Conservation (phyloP, 169 alveolate genomes). For the Eimeria zaria region DNA sequence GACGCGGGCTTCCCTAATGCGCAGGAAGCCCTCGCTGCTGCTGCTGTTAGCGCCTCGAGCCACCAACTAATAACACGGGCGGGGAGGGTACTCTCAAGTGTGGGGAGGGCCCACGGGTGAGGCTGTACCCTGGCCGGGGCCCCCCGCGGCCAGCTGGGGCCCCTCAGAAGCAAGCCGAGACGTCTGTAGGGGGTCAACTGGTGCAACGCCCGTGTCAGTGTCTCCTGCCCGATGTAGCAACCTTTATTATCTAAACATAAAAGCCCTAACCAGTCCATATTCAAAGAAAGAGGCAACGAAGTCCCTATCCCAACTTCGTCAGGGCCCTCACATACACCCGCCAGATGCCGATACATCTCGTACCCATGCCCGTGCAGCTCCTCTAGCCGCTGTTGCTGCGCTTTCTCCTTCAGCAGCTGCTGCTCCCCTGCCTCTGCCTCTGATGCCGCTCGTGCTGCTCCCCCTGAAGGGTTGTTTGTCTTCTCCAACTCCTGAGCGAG, state of each 20-base stretch:
- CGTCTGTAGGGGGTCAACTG: conserved; percentile 61
- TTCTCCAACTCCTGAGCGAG: background rate
- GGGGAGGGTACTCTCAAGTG: conserved; percentile 12
- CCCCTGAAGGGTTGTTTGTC: background rate
- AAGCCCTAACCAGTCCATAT: conserved; percentile 54
- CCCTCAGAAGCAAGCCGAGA: conserved; percentile 45
- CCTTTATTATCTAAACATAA: conserved; percentile 53
- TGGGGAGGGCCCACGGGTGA: background rate
- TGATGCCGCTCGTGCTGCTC: too few relatives aligned
- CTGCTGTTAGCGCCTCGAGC: conserved; percentile 27
- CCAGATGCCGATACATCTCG: conserved; percentile 1
- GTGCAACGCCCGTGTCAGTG: conserved; percentile 68
- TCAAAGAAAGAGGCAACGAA: background rate
- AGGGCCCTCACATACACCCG: conserved; percentile 11
- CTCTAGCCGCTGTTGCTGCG: too few relatives aligned
- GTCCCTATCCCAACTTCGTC: conserved; percentile 13
- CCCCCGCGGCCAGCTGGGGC: conserved; percentile 39
- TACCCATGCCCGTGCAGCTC: conserved; percentile 4
- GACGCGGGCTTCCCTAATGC: background rate
- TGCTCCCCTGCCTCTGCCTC: too few relatives aligned
- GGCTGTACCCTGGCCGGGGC: conserved; percentile 20
- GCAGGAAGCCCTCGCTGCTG: background rate
- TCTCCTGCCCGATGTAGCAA: conserved; percentile 77
- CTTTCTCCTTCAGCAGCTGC: background rate
- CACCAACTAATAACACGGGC: background rate